Evolutionary conservation across 345 rosid species (phyloP), one percentile per base, ranked within the genome.

Genomic region (Iberis pinnata): DNA sequence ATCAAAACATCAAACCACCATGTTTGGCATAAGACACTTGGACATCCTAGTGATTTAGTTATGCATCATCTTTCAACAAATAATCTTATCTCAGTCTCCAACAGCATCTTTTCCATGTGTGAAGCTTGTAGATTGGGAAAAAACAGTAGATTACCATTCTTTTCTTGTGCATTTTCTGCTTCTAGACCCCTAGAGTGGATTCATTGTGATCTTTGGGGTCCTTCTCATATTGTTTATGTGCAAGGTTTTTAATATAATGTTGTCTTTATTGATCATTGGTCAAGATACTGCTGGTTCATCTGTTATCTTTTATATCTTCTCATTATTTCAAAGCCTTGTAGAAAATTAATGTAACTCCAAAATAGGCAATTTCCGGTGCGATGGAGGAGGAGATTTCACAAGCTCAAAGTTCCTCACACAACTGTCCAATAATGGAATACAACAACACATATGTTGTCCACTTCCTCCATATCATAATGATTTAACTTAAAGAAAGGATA

Each of bases 331-430:
- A 10, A 6, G 1, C 0, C 0, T 42, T 0, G 47, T 11, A 1
- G 47, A 42, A 11, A 18, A 22, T 22, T 8, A 18, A 1, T 18
- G 9, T 0, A 0, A 11, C 0, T 0, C 2, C 3, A 18, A 18
- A 4, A 42, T 43, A 0, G 0, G 2, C 0, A 5, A 1, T 0
- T 43, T 43, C 12, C 26, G 19, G 8, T 18, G 27, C 2, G 27
- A 43, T 18, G 47, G 47, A 0, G 27, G 27, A 0, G 27, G 47
- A 1, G 47, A 43, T 1, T 43, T 43, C 6, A 12, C 2, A 0
- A 5, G 47, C 1, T 5, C 2, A 0, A 0, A 5, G 1, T 43
- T 43, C 10, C 0, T 11, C 0, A 0, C 12, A 0, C 25, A 18
- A 2, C 9, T 19, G 0, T 4, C 11, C 4, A 0, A 18, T 0